Evolutionary conservation across 164 flowering plant species (phyloP).

Genomic region (Piper betle): DNA sequence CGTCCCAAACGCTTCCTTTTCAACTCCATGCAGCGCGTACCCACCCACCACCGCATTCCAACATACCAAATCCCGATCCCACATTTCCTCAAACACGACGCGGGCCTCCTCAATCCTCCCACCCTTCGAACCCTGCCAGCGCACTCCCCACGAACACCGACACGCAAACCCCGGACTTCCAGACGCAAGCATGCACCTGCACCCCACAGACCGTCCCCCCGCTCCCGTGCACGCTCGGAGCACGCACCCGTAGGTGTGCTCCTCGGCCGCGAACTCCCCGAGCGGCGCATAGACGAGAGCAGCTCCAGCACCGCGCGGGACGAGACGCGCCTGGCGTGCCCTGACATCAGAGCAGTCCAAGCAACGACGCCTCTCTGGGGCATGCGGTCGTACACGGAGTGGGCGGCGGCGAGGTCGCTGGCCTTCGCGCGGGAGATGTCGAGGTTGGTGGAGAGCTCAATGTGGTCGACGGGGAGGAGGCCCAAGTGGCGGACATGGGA

Average conservation of each 20-base stretch:
- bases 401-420: constrained; percentile 14
- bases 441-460: constrained; percentile 31
- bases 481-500: too few relatives aligned
- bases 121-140: constrained; percentile 14
- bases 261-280: constrained; percentile 8
- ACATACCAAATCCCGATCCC: constrained; percentile 14
- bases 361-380: constrained; percentile 8
- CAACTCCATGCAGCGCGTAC: constrained; percentile 10
- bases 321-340: constrained; percentile 8
- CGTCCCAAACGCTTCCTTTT: constrained; percentile 10
- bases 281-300: constrained; percentile 1
- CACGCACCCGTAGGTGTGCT: constrained; percentile 15
- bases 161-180: constrained; percentile 8
- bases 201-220: constrained; percentile 10
- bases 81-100: constrained; percentile 11
- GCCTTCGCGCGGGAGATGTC: constrained; percentile 25
- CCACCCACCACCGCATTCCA: constrained; percentile 19
- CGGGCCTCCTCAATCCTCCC: constrained; percentile 14
- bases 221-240: constrained; percentile 14
- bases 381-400: constrained; percentile 12
- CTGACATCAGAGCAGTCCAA: constrained; percentile 22
- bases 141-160: constrained; percentile 22
- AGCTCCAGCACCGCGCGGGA: constrained; percentile 7
- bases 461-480: too few relatives aligned
- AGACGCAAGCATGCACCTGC: constrained; percentile 3